A percentile compares a stretch with the other conserved stretches of the same genome.
phyloP scores from a whole-genome alignment of 1,284 basidiomycete genomes.

The Tetrapyrgos nigripes region DNA sequence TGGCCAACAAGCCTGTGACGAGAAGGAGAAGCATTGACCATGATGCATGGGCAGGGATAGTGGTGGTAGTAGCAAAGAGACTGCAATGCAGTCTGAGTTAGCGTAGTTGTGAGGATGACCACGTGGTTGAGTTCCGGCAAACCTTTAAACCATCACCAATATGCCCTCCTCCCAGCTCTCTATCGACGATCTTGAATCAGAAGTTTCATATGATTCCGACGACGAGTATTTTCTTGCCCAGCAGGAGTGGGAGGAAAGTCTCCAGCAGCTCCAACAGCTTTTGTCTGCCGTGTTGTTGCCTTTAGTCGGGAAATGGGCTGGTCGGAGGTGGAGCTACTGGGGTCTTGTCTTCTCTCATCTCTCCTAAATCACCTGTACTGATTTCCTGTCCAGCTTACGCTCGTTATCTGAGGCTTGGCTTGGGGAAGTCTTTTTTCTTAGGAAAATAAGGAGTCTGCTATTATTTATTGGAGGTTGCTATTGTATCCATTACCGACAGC shows the following conservation, averaged over 20 bases:
- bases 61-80: conserved; percentile 14
- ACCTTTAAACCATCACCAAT: background rate
- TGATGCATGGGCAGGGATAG: conserved; percentile 42
- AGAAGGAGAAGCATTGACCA: conserved; percentile 45
- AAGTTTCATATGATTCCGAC: conserved; percentile 66
- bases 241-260: conserved; percentile 91
- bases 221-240: conserved; percentile 80
- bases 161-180: conserved; percentile 32
- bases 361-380: conserved; percentile 12
- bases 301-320: conserved; percentile 88
- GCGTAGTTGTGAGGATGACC: background rate
- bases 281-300: conserved; percentile 84
- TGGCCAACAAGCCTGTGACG: conserved; percentile 76
- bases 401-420: conserved; percentile 72
- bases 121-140: conserved; percentile 6
- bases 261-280: conserved; percentile 84
- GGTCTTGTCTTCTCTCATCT: conserved; percentile 54
- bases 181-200: conserved; percentile 54
- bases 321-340: conserved; percentile 86
- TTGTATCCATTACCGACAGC: conserved; percentile 5
- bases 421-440: conserved; percentile 72
- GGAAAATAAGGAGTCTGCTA: conserved; percentile 43
- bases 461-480: background rate
- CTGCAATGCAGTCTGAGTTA: background rate
- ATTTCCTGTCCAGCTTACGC: conserved; percentile 61